phyloP scores from a whole-genome alignment of 805 yeast genomes.

The Starmerella bombicola region DNA sequence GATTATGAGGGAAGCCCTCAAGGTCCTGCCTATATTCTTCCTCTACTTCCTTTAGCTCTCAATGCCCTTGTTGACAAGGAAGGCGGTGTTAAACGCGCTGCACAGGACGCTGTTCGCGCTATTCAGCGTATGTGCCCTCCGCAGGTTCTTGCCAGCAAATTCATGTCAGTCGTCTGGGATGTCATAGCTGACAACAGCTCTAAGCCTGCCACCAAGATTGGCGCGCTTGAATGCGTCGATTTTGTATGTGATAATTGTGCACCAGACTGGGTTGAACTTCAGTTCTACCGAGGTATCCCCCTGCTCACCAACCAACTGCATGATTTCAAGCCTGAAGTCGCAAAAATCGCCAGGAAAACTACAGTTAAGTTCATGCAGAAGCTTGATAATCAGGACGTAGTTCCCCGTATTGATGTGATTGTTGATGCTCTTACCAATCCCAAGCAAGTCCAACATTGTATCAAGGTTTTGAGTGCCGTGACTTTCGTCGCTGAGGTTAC shows the following conservation, averaged over 20 bases:
- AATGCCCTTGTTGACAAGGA: slow-evolving; percentile 81
- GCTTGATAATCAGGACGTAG: slow-evolving; percentile 83
- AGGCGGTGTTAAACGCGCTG: slow-evolving; percentile 69
- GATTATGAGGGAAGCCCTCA: slow-evolving; percentile 53
- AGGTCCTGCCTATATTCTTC: slow-evolving; percentile 59
- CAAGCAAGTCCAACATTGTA: slow-evolving; percentile 72
- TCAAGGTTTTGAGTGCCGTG: slow-evolving; percentile 78
- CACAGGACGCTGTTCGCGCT: slow-evolving; percentile 64
- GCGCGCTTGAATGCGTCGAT: slow-evolving; percentile 63
- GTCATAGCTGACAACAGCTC: slow-evolving; percentile 64
- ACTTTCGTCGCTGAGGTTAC: slow-evolving; percentile 98
- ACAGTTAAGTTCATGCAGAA: slow-evolving; percentile 62
- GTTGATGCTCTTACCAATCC: slow-evolving; percentile 88
- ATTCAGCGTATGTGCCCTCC: slow-evolving; percentile 57
- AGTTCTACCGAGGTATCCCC: slow-evolving; percentile 70
- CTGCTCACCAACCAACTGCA: slow-evolving; percentile 78
- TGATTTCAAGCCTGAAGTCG: slow-evolving; percentile 92
- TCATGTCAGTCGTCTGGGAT: slow-evolving; percentile 46
- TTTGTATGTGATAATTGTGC: slow-evolving; percentile 67
- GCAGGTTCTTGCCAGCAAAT: slow-evolving; percentile 64
- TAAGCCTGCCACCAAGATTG: slow-evolving; percentile 84
- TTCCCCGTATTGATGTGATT: slow-evolving; percentile 71
- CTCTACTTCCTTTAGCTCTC: slow-evolving; percentile 48
- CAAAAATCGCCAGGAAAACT: slow-evolving; percentile 66
- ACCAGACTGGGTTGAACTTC: slow-evolving; percentile 69